Evolutionary conservation across 345 rosid species (phyloP).

Genomic region (Toxicodendron radicans): DNA sequence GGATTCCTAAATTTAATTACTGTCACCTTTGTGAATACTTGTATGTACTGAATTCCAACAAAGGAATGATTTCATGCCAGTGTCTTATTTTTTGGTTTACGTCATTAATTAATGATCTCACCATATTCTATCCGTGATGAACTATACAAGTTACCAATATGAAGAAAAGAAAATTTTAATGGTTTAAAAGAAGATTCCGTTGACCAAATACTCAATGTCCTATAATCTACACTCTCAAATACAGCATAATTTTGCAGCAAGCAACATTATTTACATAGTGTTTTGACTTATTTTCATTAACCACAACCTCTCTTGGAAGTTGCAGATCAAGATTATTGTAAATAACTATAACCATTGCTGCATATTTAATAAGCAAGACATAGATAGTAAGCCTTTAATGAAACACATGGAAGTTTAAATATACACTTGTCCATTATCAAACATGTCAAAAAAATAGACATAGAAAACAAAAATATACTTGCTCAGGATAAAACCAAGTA

Average conservation of each 20-base stretch:
- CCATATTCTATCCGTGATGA: not conserved
- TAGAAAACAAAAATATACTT: not conserved
- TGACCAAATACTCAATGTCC: not conserved
- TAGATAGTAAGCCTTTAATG: not conserved
- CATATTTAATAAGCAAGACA: not conserved
- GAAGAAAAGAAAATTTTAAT: too few species aligned
- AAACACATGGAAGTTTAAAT: not conserved
- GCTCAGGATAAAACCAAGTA: not conserved
- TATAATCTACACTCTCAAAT: not conserved
- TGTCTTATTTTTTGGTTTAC: not conserved
- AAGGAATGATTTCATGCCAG: not conserved
- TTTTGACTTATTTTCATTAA: not conserved
- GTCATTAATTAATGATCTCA: not conserved
- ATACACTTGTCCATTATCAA: not conserved
- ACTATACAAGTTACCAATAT: not conserved
- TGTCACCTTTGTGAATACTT: not conserved
- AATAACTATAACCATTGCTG: not conserved
- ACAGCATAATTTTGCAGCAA: not conserved
- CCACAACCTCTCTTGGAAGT: constrained; percentile 5
- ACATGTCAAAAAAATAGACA: not conserved
- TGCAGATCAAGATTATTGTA: not conserved
- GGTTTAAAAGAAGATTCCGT: too few species aligned
- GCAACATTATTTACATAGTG: not conserved
- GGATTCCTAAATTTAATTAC: not conserved
- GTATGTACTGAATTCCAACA: not conserved